Evolutionary conservation across 148 eudicot genomes (phyloP), one percentile per base, ranked within the genome.

Genomic region (Polygonum aviculare): DNA sequence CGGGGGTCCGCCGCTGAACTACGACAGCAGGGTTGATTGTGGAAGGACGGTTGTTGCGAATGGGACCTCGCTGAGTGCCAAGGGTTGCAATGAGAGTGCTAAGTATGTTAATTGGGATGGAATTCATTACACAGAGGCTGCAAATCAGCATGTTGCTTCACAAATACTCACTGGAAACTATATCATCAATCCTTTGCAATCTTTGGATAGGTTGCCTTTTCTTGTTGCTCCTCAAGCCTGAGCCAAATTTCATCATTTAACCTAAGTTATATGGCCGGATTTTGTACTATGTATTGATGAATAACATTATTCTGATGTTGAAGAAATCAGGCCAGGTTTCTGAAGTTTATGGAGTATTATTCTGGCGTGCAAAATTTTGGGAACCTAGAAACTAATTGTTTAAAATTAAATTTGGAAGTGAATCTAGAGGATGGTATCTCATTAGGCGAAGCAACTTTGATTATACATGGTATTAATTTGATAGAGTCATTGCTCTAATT

Each of bases 101-200:
- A 79, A 84, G 22, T 83, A 83, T 77, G 79, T 87, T 12, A 85
- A 76, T 39, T 87, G 90, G 90, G 90, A 87, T 63, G 90, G 90
- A 16, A 85, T 85, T 72, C 88, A 87, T 79, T 87, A 85, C 80
- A 87, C 90, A 15, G 90, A 87, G 54, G 88, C 90, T 69, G 88
- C 88, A 63, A 87, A 87, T 78, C 81, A 78, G 50, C 72, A 79
- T 72, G 86, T 87, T 35, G 81, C 87, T 33, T 72, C 87, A 21
- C 85, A 87, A 62, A 87, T 87, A 80, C 84, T 87, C 65, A 80
- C 83, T 0, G 88, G 88, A 74, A 83, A 83, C 41, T 85, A 78
- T 77, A 1, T 8, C 7, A 1, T 8, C 7, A 35, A n/a, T 36
- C 31, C 31, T 26, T 9, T 65, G 0, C 4, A 40, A 65, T 65